phyloP scores from a whole-genome alignment of 2,329 filamentous ascomycete genomes.

The Paracoccidioides lutzii region DNA sequence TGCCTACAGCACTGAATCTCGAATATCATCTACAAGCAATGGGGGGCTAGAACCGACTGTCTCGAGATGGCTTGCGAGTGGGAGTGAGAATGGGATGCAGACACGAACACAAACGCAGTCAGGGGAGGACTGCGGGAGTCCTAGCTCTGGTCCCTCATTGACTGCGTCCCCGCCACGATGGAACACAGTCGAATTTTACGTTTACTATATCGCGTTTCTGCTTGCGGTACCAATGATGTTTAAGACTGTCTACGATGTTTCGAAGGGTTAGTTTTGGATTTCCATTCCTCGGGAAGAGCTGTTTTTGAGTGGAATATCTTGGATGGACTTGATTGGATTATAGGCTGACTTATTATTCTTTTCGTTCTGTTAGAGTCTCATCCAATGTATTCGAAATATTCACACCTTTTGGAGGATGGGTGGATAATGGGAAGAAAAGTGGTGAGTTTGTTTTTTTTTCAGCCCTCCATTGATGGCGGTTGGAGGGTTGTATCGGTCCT shows the following conservation, averaged over 20 bases:
- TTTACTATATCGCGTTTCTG: slow-evolving; percentile 61
- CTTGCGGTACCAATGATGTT: slow-evolving; percentile 72
- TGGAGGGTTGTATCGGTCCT: too few species aligned
- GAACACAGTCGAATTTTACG: slow-evolving; percentile 71
- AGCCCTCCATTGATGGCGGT: too few species aligned
- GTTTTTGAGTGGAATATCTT: neutral
- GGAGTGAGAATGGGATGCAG: neutral
- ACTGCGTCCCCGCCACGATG: slow-evolving; percentile 53
- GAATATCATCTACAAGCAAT: slow-evolving; percentile 24
- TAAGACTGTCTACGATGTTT: slow-evolving; percentile 76
- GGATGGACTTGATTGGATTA: neutral
- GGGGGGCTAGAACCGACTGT: slow-evolving; percentile 9
- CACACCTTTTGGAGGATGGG: slow-evolving; percentile 57
- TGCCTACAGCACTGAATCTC: slow-evolving; percentile 36
- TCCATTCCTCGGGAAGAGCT: neutral
- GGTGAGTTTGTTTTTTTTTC: slow-evolving; percentile 37
- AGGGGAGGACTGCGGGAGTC: slow-evolving; percentile 30
- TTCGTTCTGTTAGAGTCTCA: slow-evolving; percentile 50
- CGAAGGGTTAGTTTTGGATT: slow-evolving; percentile 47
- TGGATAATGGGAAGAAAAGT: slow-evolving; percentile 92
- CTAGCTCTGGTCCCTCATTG: slow-evolving; percentile 14
- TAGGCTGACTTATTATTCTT: slow-evolving; percentile 4
- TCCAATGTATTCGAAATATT: slow-evolving; percentile 65
- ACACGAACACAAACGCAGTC: neutral
- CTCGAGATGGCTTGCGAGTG: neutral